phyloP scores from a whole-genome alignment of 768 basidiomycete species.

The Collybia nuda region DNA sequence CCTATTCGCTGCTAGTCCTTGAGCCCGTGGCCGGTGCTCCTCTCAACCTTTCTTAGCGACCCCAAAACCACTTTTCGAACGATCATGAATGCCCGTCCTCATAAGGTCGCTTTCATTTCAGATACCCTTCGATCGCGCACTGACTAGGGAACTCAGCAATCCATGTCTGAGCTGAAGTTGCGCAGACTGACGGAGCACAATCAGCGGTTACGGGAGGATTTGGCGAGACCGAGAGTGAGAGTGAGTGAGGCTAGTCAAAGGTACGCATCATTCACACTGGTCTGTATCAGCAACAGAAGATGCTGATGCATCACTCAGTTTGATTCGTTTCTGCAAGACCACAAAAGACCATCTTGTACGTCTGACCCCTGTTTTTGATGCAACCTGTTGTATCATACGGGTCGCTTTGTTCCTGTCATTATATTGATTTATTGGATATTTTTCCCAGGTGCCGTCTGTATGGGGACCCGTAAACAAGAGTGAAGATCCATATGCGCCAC shows the following conservation, averaged over 20 bases:
- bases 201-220: constrained; percentile 84
- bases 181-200: constrained; percentile 93
- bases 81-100: constrained; percentile 72
- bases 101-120: constrained; percentile 47
- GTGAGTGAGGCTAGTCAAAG: constrained; percentile 91
- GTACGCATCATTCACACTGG: constrained; percentile 41
- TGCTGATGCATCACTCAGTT: constrained; percentile 39
- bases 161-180: constrained; percentile 97
- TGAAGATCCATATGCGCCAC: constrained; percentile 92
- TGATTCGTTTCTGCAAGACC: constrained; percentile 92
- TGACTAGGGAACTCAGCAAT: constrained; percentile 51
- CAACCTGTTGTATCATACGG: neutral
- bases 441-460: constrained; percentile 77
- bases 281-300: neutral
- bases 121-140: constrained; percentile 1
- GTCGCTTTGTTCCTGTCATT: constrained; percentile 2
- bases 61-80: constrained; percentile 17
- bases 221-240: constrained; percentile 83
- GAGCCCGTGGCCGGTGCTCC: constrained; percentile 17
- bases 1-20: neutral
- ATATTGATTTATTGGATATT: constrained; percentile 9
- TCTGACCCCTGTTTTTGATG: constrained; percentile 14
- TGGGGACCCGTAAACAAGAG: constrained; percentile 91
- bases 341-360: constrained; percentile 88
- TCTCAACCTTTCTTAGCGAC: constrained; percentile 15